Evolutionary conservation across 2,329 filamentous ascomycete species (phyloP).

Genomic region (Nigrograna mackinnonii): DNA sequence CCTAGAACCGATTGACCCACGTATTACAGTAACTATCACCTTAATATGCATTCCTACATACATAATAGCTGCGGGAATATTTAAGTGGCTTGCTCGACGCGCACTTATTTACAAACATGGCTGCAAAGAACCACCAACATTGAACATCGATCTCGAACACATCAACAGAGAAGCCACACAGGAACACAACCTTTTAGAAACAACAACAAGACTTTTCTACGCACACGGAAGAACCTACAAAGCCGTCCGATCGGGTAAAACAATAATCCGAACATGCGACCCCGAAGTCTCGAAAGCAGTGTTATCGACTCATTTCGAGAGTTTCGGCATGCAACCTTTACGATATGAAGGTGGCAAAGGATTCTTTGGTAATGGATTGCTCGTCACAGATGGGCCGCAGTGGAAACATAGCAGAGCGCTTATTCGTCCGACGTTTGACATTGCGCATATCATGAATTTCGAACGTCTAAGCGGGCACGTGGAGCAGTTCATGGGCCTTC

Average conservation of each 20-base stretch:
- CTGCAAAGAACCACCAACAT: too few relatives aligned
- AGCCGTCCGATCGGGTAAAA: slow-evolving; percentile 6
- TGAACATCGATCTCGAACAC: too few relatives aligned
- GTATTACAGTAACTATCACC: too few relatives aligned
- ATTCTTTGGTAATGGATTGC: slow-evolving; percentile 13
- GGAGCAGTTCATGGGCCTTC: slow-evolving; percentile 6
- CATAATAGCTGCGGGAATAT: too few relatives aligned
- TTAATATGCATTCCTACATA: too few relatives aligned
- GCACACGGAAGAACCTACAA: slow-evolving; percentile 12
- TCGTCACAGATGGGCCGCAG: slow-evolving; percentile 9
- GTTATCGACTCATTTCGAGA: slow-evolving; percentile 8
- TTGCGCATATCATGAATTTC: slow-evolving; percentile 11
- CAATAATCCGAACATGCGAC: slow-evolving; percentile 10
- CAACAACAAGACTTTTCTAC: slow-evolving; percentile 2
- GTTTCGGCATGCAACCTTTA: slow-evolving; percentile 11
- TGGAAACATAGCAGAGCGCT: slow-evolving; percentile 9
- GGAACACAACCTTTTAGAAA: too few relatives aligned
- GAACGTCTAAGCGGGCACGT: slow-evolving; percentile 8
- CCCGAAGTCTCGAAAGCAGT: slow-evolving; percentile 13
- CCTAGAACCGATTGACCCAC: too few relatives aligned
- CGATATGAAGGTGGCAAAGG: slow-evolving; percentile 5
- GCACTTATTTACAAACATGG: too few relatives aligned
- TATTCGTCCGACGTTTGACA: slow-evolving; percentile 9
- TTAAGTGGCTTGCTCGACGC: too few relatives aligned
- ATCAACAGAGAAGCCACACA: too few relatives aligned